phyloP scores from a whole-genome alignment of 805 yeast genomes.

The Myxozyma neglecta region DNA sequence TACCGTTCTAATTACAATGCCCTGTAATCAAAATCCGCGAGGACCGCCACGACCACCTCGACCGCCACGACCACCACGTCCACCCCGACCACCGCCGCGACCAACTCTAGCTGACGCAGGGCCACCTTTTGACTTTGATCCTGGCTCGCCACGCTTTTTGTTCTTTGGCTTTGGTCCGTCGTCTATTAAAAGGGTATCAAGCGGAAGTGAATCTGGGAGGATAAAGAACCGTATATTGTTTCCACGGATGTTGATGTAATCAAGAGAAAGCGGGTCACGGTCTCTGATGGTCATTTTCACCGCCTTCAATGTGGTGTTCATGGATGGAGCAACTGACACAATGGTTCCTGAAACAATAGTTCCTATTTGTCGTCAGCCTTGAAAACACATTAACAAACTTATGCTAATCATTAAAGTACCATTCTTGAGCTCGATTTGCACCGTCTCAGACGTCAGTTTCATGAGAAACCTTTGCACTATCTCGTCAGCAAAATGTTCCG shows the following conservation, averaged over 20 bases:
- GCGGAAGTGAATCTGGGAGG: conserved; percentile 80
- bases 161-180: conserved; percentile 46
- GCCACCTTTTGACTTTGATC: conserved; percentile 32
- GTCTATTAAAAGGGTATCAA: conserved; percentile 50
- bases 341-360: conserved; percentile 82
- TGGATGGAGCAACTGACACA: conserved; percentile 80
- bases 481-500: neutral
- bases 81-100: conserved; percentile 35
- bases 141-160: conserved; percentile 33
- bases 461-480: conserved; percentile 56
- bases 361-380: conserved; percentile 30
- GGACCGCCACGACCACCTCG: conserved; percentile 34
- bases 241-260: conserved; percentile 83
- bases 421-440: conserved; percentile 87
- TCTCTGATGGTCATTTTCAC: conserved; percentile 74
- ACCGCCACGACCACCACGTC: conserved; percentile 36
- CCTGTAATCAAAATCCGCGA: conserved; percentile 30
- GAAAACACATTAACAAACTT: neutral
- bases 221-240: conserved; percentile 80
- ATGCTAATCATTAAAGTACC: conserved; percentile 46
- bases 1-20: neutral
- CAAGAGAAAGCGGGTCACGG: conserved; percentile 68
- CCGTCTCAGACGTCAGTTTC: conserved; percentile 82
- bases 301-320: conserved; percentile 81
- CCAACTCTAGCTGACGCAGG: conserved; percentile 32